phyloP scores from a whole-genome alignment of 2,329 filamentous ascomycete species.

The Ophiostoma ulmi region DNA sequence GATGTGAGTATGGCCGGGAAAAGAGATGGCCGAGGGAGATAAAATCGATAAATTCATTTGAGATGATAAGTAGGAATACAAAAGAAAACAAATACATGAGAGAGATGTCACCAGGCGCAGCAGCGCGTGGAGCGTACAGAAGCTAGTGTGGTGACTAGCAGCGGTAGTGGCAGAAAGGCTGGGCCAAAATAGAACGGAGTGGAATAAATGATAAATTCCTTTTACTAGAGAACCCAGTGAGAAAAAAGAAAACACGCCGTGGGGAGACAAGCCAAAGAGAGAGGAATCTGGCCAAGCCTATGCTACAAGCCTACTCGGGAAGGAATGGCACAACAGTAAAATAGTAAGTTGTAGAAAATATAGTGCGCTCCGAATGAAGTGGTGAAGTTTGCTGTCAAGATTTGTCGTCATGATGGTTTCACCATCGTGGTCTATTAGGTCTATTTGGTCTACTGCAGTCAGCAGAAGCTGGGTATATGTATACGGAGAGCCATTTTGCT shows the following conservation, averaged over 20 bases:
- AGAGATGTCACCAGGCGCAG: slow-evolving; percentile 7
- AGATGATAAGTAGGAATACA: background rate
- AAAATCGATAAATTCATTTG: background rate
- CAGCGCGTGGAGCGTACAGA: background rate
- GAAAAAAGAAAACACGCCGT: background rate
- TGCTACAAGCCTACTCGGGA: background rate
- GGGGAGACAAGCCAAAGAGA: background rate
- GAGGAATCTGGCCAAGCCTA: background rate
- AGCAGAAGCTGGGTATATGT: background rate
- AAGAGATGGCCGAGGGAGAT: background rate
- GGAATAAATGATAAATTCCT: background rate
- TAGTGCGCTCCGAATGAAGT: background rate
- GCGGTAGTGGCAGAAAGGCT: slow-evolving; percentile 9
- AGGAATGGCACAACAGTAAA: background rate
- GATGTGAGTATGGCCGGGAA: background rate
- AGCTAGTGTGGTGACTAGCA: slow-evolving; percentile 8
- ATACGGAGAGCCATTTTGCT: background rate
- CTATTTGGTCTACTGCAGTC: background rate
- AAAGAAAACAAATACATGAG: background rate
- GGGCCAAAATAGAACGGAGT: slow-evolving; percentile 8
- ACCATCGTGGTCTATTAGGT: background rate
- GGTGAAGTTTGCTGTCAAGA: background rate
- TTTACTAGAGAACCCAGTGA: background rate
- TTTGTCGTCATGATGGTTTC: background rate
- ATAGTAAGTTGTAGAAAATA: background rate